Evolutionary conservation across 2,329 filamentous ascomycete species (phyloP), one percentile per base, ranked within the genome.

Genomic region (Fusarium vanettenii): DNA sequence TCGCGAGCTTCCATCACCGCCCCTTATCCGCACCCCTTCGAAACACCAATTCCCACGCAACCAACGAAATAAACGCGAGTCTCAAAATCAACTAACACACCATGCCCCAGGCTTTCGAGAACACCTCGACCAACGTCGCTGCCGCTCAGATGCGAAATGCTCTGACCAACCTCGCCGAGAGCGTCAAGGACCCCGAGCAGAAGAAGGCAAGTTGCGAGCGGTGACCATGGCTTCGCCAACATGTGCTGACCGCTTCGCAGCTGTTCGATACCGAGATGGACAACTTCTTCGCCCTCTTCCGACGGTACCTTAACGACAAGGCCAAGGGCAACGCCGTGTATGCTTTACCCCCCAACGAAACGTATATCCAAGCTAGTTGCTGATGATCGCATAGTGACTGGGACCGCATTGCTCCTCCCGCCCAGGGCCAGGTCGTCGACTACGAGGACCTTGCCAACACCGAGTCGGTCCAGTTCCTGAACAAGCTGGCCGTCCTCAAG

Each of bases 251-350:
- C 35, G 64, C 13, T 11, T 25, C 57, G 78, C 78, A 94, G 94
- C 92, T 97, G 77, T 98, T 98, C 85, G 96, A 98, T 88, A 97
- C 95, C 6, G 96, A 99, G 87, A 98, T 98, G 95, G 97, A 99
- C 91, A 99, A 99, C 92, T 99, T 99, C 90, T 99, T 99, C 84
- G 93, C 95, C 71, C 93, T 99, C 73, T 99, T 99, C 93, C 94
- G 97, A 83, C 92, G 97, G 86, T 99, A 98, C 87, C 89, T 99
- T 75, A 98, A 98, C 84, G 97, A 98, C 88, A 98, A 98, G 90
- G 96, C 97, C 82, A 98, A 98, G 92, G 95, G 96, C 84, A 98
- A 97, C 84, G 92, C 92, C 61, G 91, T 97, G 90, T 93, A 89
- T 76, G 91, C 85, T 68, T 68, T 69, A 45, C 29, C 61, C 45